Conservation (phyloP, 306 rosid species). For the Acacia acuminata region DNA sequence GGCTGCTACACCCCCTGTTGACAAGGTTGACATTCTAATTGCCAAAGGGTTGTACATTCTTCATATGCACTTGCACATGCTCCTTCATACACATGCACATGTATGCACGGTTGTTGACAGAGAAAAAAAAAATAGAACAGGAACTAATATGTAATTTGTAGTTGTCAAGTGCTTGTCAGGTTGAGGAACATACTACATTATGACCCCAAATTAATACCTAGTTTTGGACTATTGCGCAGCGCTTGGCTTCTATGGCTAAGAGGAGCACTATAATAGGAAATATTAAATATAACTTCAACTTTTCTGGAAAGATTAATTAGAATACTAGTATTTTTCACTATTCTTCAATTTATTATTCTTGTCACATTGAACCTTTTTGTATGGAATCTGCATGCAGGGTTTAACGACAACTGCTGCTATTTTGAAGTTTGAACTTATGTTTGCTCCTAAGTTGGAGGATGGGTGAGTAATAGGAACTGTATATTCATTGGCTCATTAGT, state of each 20-base stretch:
- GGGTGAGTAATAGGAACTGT: constrained; percentile 47
- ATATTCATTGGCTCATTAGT: constrained; percentile 20
- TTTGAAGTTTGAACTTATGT: constrained; percentile 77
- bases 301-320: constrained; percentile 10
- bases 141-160: not conserved
- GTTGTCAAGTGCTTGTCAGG: constrained; percentile 1
- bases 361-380: constrained; percentile 6
- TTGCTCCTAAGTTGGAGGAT: constrained; percentile 54
- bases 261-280: constrained; percentile 10
- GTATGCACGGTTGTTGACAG: not conserved
- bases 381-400: constrained; percentile 44
- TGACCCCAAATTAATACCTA: not conserved
- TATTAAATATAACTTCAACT: not conserved
- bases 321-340: not conserved
- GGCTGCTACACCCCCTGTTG: not conserved
- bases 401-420: constrained; percentile 48
- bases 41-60: not conserved
- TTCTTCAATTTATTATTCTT: not conserved
- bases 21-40: constrained; percentile 19
- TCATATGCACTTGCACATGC: not conserved
- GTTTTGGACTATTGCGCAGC: not conserved
- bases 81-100: not conserved
- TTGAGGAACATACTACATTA: not conserved
- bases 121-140: not conserved
- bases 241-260: constrained; percentile 2